Conservation (phyloP, 1,139 yeast genomes). For the Candida glucosophila region DNA sequence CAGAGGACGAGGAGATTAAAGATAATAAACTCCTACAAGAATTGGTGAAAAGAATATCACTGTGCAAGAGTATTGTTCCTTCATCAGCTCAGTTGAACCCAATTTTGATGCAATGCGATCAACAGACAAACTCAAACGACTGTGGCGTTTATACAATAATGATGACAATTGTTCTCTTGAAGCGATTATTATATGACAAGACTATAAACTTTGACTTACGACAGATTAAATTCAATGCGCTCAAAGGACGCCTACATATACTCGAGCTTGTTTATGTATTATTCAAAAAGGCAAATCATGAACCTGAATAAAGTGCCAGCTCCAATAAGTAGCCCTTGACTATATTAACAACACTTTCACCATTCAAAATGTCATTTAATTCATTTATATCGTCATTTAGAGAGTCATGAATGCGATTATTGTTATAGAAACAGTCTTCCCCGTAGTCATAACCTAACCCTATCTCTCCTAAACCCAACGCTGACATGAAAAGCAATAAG, state of each 20-base stretch:
- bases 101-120: conserved; percentile 26
- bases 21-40: conserved; percentile 13
- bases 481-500: conserved; percentile 15
- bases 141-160: conserved; percentile 37
- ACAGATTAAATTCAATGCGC: conserved; percentile 19
- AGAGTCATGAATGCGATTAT: conserved; percentile 7
- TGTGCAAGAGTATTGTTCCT: conserved; percentile 13
- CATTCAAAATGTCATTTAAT: conserved; percentile 13
- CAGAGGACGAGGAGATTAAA: conserved; percentile 10
- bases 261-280: conserved; percentile 9
- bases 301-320: conserved; percentile 11
- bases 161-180: conserved; percentile 29
- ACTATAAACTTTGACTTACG: conserved; percentile 18
- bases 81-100: conserved; percentile 13
- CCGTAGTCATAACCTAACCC: conserved; percentile 20
- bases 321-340: conserved; percentile 19
- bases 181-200: conserved; percentile 13
- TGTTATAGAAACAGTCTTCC: conserved; percentile 16
- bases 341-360: conserved; percentile 21
- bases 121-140: conserved; percentile 38
- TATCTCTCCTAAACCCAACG: conserved; percentile 19
- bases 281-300: not conserved
- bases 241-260: conserved; percentile 21
- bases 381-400: conserved; percentile 12
- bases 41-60: conserved; percentile 16